Conservation (phyloP, 2,329 filamentous ascomycete genomes). For the Myotisia sp. region DNA sequence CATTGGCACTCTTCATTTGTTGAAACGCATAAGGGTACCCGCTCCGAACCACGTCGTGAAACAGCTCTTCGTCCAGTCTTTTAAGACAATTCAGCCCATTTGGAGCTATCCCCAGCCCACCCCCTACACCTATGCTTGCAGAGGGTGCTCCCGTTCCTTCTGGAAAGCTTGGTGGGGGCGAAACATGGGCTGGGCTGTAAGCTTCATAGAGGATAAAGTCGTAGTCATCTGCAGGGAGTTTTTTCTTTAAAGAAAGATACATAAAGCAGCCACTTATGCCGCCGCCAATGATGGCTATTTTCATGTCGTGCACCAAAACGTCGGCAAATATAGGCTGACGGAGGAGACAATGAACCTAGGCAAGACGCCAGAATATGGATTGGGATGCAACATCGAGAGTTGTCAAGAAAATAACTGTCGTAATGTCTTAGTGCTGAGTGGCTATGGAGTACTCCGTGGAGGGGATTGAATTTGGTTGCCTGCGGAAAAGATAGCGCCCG, state of each 20-base stretch:
- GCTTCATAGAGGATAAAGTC: slow-evolving; percentile 29
- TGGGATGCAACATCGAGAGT: no score
- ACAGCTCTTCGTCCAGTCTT: slow-evolving; percentile 24
- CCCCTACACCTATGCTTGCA: slow-evolving; percentile 24
- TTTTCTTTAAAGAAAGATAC: slow-evolving; percentile 29
- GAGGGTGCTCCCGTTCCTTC: slow-evolving; percentile 18
- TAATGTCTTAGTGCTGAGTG: no score
- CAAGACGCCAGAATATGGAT: no score
- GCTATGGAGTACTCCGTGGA: no score
- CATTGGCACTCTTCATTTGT: slow-evolving; percentile 24
- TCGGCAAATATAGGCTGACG: no score
- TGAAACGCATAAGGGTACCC: slow-evolving; percentile 24
- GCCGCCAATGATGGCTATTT: slow-evolving; percentile 31
- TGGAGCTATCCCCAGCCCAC: slow-evolving; percentile 25
- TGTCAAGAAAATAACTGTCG: no score
- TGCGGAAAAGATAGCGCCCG: no score
- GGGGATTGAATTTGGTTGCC: no score
- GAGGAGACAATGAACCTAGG: no score
- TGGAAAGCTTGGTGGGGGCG: slow-evolving; percentile 10
- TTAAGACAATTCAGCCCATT: slow-evolving; percentile 29
- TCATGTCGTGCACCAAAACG: no score
- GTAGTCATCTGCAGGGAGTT: slow-evolving; percentile 20
- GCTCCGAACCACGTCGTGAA: slow-evolving; percentile 19
- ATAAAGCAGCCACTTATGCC: slow-evolving; percentile 28
- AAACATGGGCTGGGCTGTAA: slow-evolving; percentile 19